Evolutionary conservation across 306 rosid genomes (phyloP), one percentile per base, ranked within the genome.

Genomic region (Quercus berberidifolia): DNA sequence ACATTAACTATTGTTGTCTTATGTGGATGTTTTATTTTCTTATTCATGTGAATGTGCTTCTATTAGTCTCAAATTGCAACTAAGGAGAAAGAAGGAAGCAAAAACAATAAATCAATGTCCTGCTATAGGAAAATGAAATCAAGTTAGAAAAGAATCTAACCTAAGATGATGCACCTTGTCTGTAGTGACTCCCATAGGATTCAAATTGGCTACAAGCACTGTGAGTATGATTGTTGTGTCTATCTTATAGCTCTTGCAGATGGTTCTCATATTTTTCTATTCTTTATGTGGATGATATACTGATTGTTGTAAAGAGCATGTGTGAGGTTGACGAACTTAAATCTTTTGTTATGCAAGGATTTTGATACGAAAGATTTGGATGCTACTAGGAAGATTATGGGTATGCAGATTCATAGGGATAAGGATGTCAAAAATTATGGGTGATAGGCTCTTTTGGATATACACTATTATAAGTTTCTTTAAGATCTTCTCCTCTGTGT

Each of bases 401-500:
- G 26, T 57, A n/a, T 57, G 12, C 25, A 57, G 62, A 57, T 57
- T 20, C 12, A 10, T 2, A 57, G 26, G 63, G 63, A 57, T 11
- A 57, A 6, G 63, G 63, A 20, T 10, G 28, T 23, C 63, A 41
- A 41, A 41, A 41, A 41, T 8, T 41, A 41, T 41, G 11, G 1
- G 3, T 41, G 3, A 41, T 41, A 8, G 12, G 0, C 1, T 3
- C 0, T 41, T 38, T 38, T 38, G 2, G 0, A 38, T 38, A 38
- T 38, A 38, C 3, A 38, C 1, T 7, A 38, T 2, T 38, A 2
- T 41, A 2, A 41, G 1, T 41, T 41, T 41, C 0, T 41, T 41
- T 41, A 41, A 41, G 11, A 41, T 0, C 0, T 8, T 8, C 11
- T 41, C 1, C 1, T 0, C 0, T 8, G 1, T 41, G 0, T 38